phyloP scores from a whole-genome alignment of 192 early-diverging fungal genomes.

The Paraglomus brasilianum region DNA sequence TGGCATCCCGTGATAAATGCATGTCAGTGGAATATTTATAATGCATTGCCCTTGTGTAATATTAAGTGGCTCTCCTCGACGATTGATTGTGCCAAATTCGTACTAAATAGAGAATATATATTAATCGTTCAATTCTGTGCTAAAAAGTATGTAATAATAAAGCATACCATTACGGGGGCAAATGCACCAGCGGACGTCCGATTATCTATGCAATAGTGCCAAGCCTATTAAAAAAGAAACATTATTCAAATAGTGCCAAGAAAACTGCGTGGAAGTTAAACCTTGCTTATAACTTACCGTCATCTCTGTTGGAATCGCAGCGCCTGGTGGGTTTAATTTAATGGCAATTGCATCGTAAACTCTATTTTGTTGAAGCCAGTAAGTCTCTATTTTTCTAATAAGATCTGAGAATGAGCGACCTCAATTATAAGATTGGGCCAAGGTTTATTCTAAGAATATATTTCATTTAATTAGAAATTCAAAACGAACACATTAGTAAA shows the following conservation, averaged over 20 bases:
- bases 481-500: neutral
- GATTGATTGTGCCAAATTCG: slow-evolving; percentile 3
- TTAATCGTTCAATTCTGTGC: neutral
- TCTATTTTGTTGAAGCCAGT: slow-evolving; percentile 19
- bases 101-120: slow-evolving; percentile 15
- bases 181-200: slow-evolving; percentile 22
- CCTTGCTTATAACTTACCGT: slow-evolving; percentile 17
- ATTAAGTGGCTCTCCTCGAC: slow-evolving; percentile 5
- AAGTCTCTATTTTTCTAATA: neutral
- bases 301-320: neutral
- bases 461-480: slow-evolving; percentile 3
- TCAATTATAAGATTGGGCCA: slow-evolving; percentile 21
- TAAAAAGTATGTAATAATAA: slow-evolving; percentile 10
- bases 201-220: slow-evolving; percentile 19
- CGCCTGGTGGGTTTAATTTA: neutral
- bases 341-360: slow-evolving; percentile 17
- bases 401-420: neutral
- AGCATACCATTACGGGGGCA: slow-evolving; percentile 11
- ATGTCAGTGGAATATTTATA: slow-evolving; percentile 3
- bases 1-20: slow-evolving; percentile 24
- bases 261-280: neutral
- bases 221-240: slow-evolving; percentile 24
- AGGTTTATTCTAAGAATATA: neutral
- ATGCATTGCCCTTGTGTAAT: slow-evolving; percentile 2
- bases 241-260: slow-evolving; percentile 20